Base-by-base conservation (phyloP, 257 asterid genomes). In the Paraleonurus japonicus region DNA sequence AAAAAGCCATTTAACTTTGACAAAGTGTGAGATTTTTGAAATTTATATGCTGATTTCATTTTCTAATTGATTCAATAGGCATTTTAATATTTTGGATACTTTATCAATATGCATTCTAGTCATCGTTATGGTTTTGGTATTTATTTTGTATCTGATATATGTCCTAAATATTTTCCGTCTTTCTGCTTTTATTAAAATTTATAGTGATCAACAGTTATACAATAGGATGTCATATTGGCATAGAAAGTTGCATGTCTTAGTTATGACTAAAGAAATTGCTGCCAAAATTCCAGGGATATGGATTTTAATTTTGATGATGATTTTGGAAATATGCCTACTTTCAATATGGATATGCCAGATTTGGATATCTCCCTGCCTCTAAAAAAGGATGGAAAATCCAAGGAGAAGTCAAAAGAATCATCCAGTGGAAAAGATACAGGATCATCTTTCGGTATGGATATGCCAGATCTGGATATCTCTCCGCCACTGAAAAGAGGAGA, bases 221-320 rank as follows among this genome's bases (percentile, higher is more conserved):
- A 62, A 68, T 30, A 64, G 65, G 59, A 32, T 75, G 26, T 28
- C 39, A 37, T 65, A 23, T 65, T 20, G 67, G 62, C 59, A 59
- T 33, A 43, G 72, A 57, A 76, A 39, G 61, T 62, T 20, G 16
- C 69, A 37, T 30, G 65, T 73, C 65, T 22, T 57, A 26, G 60
- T 32, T 61, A 41, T 53, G 62, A 64, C 77, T 76, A 60, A 66
- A 53, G 50, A 59, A 63, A 19, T 59, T 84, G 82, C 69, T 77
- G 58, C 23, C 32, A 5, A 75, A 64, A 41, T 71, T 80, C 72
- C 92, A 94, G 99, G 95, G 92, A 89, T 72, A 78, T 89, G 85
- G 96, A 94, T 78, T 94, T 94, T 75, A 83, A 82, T 74, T 85
- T 91, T 78, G 96, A 88, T 75, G 86, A 82, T 79, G 95, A 85